Base-by-base conservation (phyloP, 108 stramenopile genomes). In the Fragilariopsis cylindrus region DNA sequence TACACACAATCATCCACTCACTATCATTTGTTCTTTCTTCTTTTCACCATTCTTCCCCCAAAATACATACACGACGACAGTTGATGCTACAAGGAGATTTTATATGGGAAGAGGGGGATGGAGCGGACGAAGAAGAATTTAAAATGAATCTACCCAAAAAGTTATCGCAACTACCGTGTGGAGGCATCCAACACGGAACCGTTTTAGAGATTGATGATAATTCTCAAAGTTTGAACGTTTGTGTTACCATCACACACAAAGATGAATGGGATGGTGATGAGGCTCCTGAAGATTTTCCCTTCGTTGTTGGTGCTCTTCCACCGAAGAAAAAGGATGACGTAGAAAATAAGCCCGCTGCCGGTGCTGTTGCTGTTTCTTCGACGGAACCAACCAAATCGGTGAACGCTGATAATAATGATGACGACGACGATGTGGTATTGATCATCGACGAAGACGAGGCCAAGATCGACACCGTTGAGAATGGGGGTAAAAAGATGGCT, bases 131-230 rank as follows among this genome's bases (percentile, higher is more conserved):
- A 48, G 85, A 81, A 55, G 72, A 70, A 53, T 81, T 72, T 68
- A 41, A 48, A 54, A 52, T 74, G 48, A 90, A 92, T 72, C 66
- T 91, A 47, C 47, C 65, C 46, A 92, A 92, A 62, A 70, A 56
- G 39, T 69, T 94, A 58, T 65, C 81, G 15, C 39, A 83, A 60
- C 68, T 94, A 43, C 92, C 95, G 4, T 82, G 85, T 58, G 97
- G 97, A n/a, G 97, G 97, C 3, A 88, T 97, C 65, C 77, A 85
- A 45, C 89, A 97, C 62, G 94, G 94, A 11, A 88, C 90, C 42
- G 86, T 91, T 9, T 53, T 97, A 55, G 78, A 81, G 4, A 72
- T 98, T 46, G 94, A 95, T 72, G 97, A 98, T 80, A 92, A 94
- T 69, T 76, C 90, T 13, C 96, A 96, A 82, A 88, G 96, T 75